These are phyloP conservation scores for Metarhizium humberi DNA, from an alignment of 2,329 filamentous ascomycete species.

Conservation along the genomic window DNA sequence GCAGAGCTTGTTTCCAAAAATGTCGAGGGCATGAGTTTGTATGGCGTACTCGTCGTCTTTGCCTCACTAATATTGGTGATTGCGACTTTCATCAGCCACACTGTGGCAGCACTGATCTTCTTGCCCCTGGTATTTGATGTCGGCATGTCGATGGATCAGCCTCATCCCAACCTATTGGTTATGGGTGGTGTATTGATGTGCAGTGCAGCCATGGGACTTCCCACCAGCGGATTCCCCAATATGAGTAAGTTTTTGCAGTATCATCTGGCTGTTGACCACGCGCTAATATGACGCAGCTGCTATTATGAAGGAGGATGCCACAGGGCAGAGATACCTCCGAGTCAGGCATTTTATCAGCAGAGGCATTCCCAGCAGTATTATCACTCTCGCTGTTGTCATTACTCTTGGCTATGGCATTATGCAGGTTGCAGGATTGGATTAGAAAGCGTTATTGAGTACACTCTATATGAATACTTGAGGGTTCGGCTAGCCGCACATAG, in stretches of 20 bases:
- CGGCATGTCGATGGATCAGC: conserved; percentile 74
- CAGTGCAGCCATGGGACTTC: conserved; percentile 88
- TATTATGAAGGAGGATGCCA: conserved; percentile 98
- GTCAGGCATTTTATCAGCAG: conserved; percentile 92
- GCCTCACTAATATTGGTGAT: conserved; percentile 77
- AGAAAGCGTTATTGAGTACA: conserved; percentile 5
- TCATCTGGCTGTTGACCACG: neutral
- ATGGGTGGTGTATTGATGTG: conserved; percentile 97
- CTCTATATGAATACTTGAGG: neutral
- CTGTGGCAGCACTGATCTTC: conserved; percentile 90
- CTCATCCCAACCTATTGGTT: conserved; percentile 87
- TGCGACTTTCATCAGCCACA: conserved; percentile 96
- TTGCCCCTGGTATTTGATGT: conserved; percentile 84
- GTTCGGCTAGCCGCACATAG: neutral
- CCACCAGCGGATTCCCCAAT: conserved; percentile 94
- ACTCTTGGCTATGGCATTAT: conserved; percentile 88
- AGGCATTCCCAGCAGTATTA: conserved; percentile 79
- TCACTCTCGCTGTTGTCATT: conserved; percentile 74
- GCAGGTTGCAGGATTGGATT: conserved; percentile 58
- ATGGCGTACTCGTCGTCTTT: conserved; percentile 81
- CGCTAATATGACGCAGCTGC: conserved; percentile 51
- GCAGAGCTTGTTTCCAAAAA: conserved; percentile 64
- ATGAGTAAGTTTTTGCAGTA: conserved; percentile 69
- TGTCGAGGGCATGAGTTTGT: conserved; percentile 73
- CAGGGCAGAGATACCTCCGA: conserved; percentile 81